These are phyloP conservation scores for Eimeria maxima DNA, from an alignment of 169 alveolate species.

Conservation along the genomic window DNA sequence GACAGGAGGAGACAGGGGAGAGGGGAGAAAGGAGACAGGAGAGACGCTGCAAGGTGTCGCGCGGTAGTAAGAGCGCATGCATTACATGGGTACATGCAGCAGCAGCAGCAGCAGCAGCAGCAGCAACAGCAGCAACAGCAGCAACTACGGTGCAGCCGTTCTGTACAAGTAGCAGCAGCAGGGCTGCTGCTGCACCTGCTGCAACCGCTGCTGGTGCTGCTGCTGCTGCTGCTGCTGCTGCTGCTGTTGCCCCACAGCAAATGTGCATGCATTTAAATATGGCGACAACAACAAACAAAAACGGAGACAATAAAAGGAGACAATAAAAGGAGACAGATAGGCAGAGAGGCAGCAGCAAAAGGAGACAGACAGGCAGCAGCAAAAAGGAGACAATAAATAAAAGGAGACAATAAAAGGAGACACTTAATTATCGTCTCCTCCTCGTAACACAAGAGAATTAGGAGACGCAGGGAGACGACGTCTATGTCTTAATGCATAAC, in stretches of 20 bases:
- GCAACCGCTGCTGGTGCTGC: no score
- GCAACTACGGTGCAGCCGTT: neutral
- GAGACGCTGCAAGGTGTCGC: neutral
- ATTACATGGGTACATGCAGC: neutral
- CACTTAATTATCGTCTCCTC: neutral
- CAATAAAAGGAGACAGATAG: no score
- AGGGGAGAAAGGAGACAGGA: neutral
- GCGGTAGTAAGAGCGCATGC: neutral
- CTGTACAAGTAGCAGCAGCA: neutral
- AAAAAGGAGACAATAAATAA: neutral
- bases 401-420: neutral
- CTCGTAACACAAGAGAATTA: neutral
- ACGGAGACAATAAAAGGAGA: no score
- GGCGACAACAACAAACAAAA: no score
- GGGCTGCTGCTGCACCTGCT: no score
- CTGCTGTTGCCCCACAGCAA: no score
- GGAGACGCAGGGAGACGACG: constrained; percentile 53
- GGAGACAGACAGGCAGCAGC: neutral
- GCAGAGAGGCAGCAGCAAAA: no score
- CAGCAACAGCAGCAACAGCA: neutral
- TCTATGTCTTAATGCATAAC: constrained; percentile 23
- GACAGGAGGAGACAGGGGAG: neutral
- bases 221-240: no score
- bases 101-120: constrained; percentile 18
- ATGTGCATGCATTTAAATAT: no score